Percentiles rank a stretch among this genome's conserved stretches.
Evolutionary conservation across 176 grass and related monocot species (phyloP).

Genomic region (Saccharum spontaneum): DNA sequence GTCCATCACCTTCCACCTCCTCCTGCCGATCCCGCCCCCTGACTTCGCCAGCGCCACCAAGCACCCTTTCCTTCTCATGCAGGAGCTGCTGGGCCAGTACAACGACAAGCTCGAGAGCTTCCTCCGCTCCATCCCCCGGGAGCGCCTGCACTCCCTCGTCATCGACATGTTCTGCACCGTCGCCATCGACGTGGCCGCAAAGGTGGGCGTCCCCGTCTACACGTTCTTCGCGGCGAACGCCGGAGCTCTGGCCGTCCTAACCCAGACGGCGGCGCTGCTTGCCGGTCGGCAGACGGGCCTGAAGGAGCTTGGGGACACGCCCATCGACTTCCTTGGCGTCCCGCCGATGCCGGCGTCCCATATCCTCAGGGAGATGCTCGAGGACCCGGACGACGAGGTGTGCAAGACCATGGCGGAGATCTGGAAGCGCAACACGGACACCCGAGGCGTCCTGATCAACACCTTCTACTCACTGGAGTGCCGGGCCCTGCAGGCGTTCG

Average conservation of each 20-base stretch:
- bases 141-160: conserved; percentile 30
- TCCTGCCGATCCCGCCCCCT: conserved; percentile 18
- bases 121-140: conserved; percentile 17
- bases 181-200: conserved; percentile 21
- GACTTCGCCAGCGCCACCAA: background rate
- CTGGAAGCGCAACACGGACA: conserved; percentile 8
- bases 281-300: background rate
- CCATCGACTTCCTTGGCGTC: background rate
- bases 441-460: background rate
- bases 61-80: conserved; percentile 1
- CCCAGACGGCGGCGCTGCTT: background rate
- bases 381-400: conserved; percentile 17
- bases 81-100: background rate
- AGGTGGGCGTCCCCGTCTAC: conserved; percentile 15
- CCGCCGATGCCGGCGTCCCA: conserved; percentile 25
- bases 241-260: background rate
- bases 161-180: conserved; percentile 32
- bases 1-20: conserved; percentile 41
- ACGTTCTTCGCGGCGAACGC: conserved; percentile 19
- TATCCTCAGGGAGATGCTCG: conserved; percentile 1
- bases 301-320: conserved; percentile 22
- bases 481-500: conserved; percentile 4
- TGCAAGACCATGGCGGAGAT: background rate
- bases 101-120: conserved; percentile 34
- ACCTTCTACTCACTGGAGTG: conserved; percentile 17